Conservation (phyloP, 2,329 filamentous ascomycete genomes). For the Akanthomyces muscarius region DNA sequence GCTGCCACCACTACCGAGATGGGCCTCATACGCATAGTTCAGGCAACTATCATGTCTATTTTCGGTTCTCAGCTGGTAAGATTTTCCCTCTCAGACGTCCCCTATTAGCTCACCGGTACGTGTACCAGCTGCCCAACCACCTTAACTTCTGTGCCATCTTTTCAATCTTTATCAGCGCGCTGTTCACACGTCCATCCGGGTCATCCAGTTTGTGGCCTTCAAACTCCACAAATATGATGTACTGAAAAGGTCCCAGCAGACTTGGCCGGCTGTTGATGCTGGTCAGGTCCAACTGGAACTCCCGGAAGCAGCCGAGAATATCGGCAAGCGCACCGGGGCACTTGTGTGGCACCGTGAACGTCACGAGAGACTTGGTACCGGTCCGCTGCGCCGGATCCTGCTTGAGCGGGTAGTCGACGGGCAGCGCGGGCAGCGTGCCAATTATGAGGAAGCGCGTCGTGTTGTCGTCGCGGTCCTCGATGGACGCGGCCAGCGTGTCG, state of each 20-base stretch:
- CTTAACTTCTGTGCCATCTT: constrained; percentile 58
- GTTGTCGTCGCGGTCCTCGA: constrained; percentile 73
- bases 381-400: constrained; percentile 25
- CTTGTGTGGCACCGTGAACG: constrained; percentile 76
- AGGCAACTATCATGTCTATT: not conserved
- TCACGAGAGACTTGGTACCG: constrained; percentile 67
- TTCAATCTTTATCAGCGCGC: constrained; percentile 56
- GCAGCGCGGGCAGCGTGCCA: constrained; percentile 31
- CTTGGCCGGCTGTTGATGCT: constrained; percentile 87
- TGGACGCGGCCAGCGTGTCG: constrained; percentile 62
- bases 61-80: not conserved
- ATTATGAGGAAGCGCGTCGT: constrained; percentile 76
- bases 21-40: not conserved
- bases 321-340: constrained; percentile 79
- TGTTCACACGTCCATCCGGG: constrained; percentile 53
- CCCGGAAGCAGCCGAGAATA: constrained; percentile 73
- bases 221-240: constrained; percentile 93
- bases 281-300: constrained; percentile 72
- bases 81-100: not conserved
- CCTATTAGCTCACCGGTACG: constrained; percentile 25
- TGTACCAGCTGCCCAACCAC: constrained; percentile 67
- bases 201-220: constrained; percentile 55
- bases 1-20: too few relatives aligned
- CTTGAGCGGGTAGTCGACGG: constrained; percentile 25
- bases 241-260: constrained; percentile 72